A percentile compares a stretch with the other conserved stretches of the same genome.
Conservation (phyloP, 345 rosid genomes). For the Eutrema heterophyllum region DNA sequence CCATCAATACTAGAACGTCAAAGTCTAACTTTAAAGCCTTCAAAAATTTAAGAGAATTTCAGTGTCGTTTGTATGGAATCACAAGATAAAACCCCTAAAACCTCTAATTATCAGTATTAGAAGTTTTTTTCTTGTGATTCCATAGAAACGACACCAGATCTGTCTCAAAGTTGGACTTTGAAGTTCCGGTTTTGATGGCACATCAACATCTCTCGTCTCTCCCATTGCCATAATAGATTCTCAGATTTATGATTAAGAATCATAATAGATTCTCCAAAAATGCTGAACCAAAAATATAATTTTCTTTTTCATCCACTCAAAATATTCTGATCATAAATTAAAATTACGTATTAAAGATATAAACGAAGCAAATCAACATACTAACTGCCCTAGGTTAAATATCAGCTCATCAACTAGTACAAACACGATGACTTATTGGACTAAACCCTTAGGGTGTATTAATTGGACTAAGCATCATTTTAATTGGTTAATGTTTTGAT, state of each 20-base stretch:
- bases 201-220: too few relatives aligned
- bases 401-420: neutral
- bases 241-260: neutral
- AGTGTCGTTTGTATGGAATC: too few relatives aligned
- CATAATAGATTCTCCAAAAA: neutral
- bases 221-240: too few relatives aligned
- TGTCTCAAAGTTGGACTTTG: too few relatives aligned
- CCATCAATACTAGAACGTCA: neutral
- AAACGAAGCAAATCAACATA: neutral
- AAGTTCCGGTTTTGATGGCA: too few relatives aligned
- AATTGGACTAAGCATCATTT: neutral
- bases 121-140: too few relatives aligned
- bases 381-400: neutral
- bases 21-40: slow-evolving; percentile 39
- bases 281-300: neutral
- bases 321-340: neutral
- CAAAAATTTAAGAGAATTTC: slow-evolving; percentile 23
- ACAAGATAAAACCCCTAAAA: too few relatives aligned
- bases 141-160: too few relatives aligned
- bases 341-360: neutral
- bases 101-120: too few relatives aligned
- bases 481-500: neutral
- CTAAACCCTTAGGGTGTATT: neutral
- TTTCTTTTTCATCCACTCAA: neutral
- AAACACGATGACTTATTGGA: neutral